Evolutionary conservation across 2,329 filamentous ascomycete species (phyloP), one percentile per base, ranked within the genome.

Genomic region (Fusarium caatingaense): DNA sequence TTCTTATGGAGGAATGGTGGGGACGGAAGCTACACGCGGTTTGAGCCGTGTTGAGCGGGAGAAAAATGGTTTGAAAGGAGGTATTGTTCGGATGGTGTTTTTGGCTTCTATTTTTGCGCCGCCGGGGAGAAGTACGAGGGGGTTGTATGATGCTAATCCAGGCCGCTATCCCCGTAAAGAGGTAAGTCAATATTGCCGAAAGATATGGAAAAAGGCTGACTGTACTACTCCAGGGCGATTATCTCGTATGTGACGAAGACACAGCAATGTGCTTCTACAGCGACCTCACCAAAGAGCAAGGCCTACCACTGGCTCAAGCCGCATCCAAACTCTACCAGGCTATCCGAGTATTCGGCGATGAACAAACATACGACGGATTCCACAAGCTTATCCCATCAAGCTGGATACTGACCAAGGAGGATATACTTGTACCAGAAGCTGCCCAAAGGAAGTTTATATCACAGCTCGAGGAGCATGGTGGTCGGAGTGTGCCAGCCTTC

Each of bases 261-360:
- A 59, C 62, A 3, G 23, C 62, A 2, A 65, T 65, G 54, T 65
- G 62, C 15, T 54, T 65, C 23, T 65, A 65, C 4, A 65, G 60
- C 16, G 54, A 65, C 16, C 53, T 65, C 1, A 44, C 47, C 5
- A 32, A 54, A 9, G 47, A 44, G 6, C 18, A 65, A 28, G 47
- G 53, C 4, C n/a, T 48, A 1, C 47, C 16, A 1, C 23, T 60
- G 1, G 60, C 60, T 12, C 62, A 65, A 9, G 46, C 44, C 1
- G 47, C 34, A 8, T 44, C 41, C 9, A 51, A 65, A 5, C 7
- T 65, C 7, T 40, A 27, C 11, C 60, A 65, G 18, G 34, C 62
- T 4, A 5, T 23, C 3, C 16, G 53, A 8, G 54, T 54, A 5
- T 65, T 65, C 5, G 6, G 41, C 4, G 53, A 65, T 15, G 60